Evolutionary conservation across 148 eudicot species (phyloP), one percentile per base, ranked within the genome.

Genomic region (Persicaria maculosa): DNA sequence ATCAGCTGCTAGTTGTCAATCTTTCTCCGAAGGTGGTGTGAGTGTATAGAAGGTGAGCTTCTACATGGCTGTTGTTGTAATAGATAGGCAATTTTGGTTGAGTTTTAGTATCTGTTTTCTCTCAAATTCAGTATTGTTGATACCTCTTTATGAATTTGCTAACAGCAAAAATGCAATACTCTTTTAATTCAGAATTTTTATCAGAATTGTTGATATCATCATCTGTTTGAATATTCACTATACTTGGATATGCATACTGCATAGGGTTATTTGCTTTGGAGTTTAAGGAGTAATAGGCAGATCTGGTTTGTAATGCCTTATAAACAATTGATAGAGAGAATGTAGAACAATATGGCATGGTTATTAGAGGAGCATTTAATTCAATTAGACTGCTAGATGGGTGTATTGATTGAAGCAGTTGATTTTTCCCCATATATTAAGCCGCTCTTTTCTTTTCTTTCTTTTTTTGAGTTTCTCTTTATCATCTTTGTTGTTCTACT

Each of bases 401-500:
- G 62, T 57, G 61, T 17, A 55, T 55, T 55, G 59, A 22, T 5
- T n/a, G 22, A n/a, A 20, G 43, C 67, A 6, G 10, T 22, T 59
- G 5, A 25, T 59, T 59, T 59, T 1, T 61, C 11, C 25, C 16
- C 65, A 58, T 19, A 31, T 62, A 62, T 25, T 61, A 11, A 25
- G 44, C 68, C 44, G 25, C 16, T 62, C 31, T 6, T 62, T 9
- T 10, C 40, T 22, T 59, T 59, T 59, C 6, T 22, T 3, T 9
- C 4, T 58, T 58, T 17, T 58, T 44, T 62, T 36, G 6, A 7
- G 62, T 17, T 19, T 54, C 58, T 54, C 17, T 54, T 16, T 54
- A 12, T 31, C 22, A 62, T 62, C 17, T 65, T 43, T 65, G 9
- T 65, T 65, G 70, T 65, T 65, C 47, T 65, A 59, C 47, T 65